Percentiles rank a stretch among this genome's conserved stretches.
These are phyloP conservation scores for Stemphylium lycopersici DNA, from an alignment of 2,329 filamentous ascomycete species.

Conservation along the genomic window DNA sequence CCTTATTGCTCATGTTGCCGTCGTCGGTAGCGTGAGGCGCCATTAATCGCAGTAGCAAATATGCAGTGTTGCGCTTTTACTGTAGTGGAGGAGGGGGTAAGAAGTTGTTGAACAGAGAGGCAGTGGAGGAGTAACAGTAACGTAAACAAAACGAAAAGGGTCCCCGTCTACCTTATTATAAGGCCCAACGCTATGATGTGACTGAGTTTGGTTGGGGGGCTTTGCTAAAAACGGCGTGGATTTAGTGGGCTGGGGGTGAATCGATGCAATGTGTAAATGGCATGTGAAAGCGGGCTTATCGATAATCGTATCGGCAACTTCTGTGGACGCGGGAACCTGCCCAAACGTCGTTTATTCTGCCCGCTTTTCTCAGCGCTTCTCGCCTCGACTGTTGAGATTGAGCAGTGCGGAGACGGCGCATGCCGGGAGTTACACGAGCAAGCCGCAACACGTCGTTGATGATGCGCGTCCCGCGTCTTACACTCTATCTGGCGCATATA, in stretches of 20 bases:
- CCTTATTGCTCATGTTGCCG: constrained; percentile 40
- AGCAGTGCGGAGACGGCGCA: constrained; percentile 6
- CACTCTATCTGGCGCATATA: constrained; percentile 6
- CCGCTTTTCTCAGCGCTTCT: not conserved
- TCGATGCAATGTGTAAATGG: constrained; percentile 13
- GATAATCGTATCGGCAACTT: constrained; percentile 18
- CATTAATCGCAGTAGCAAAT: constrained; percentile 21
- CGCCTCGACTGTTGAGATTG: not conserved
- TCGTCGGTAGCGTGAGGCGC: constrained; percentile 44
- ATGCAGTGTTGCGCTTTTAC: constrained; percentile 7
- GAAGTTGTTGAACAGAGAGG: constrained; percentile 12
- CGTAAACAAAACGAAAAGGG: constrained; percentile 13
- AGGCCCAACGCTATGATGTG: constrained; percentile 23
- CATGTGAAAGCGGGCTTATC: constrained; percentile 37
- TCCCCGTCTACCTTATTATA: constrained; percentile 33
- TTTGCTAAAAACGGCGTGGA: constrained; percentile 33
- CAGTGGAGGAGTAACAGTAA: constrained; percentile 14
- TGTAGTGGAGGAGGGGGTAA: not conserved
- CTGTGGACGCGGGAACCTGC: not conserved
- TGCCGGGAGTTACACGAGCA: not conserved
- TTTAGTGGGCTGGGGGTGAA: constrained; percentile 6
- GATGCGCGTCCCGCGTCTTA: constrained; percentile 12
- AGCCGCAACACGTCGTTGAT: not conserved
- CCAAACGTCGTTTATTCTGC: constrained; percentile 9
- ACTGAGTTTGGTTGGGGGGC: constrained; percentile 22